These are phyloP conservation scores for Hibiscus mutabilis DNA, from an alignment of 345 rosid genomes.

Conservation along the genomic window DNA sequence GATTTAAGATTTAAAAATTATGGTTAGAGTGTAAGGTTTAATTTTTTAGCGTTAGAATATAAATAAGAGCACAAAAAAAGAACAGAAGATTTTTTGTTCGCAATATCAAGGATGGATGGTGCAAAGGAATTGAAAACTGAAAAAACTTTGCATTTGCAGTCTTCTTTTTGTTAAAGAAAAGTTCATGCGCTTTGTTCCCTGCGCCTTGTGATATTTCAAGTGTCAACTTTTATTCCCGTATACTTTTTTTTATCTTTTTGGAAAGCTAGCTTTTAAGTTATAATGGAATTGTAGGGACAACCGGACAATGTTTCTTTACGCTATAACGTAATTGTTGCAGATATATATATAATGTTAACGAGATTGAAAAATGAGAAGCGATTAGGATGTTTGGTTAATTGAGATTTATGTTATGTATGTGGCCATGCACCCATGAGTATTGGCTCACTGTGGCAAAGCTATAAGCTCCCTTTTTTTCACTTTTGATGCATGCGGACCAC, in stretches of 20 bases:
- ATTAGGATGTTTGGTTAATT: background rate
- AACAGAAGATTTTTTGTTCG: too few species aligned
- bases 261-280: slow-evolving; percentile 16
- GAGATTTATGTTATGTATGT: background rate
- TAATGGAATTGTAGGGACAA: slow-evolving; percentile 27
- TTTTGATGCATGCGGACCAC: slow-evolving; percentile 37
- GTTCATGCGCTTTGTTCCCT: slow-evolving; percentile 28
- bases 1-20: too few species aligned
- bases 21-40: too few species aligned
- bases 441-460: slow-evolving; percentile 15
- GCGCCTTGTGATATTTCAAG: slow-evolving; percentile 19
- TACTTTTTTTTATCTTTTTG: slow-evolving; percentile 20
- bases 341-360: background rate
- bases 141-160: too few species aligned
- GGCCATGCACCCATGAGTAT: slow-evolving; percentile 26
- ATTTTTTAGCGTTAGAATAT: too few species aligned
- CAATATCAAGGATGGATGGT: too few species aligned
- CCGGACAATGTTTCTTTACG: slow-evolving; percentile 15
- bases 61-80: too few species aligned
- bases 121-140: too few species aligned
- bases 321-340: background rate
- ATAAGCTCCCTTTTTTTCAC: slow-evolving; percentile 6
- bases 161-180: slow-evolving; percentile 17
- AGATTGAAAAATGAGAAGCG: background rate
- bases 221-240: slow-evolving; percentile 28